Evolutionary conservation across 345 rosid species (phyloP).

Genomic region (Hibiscus trionum): DNA sequence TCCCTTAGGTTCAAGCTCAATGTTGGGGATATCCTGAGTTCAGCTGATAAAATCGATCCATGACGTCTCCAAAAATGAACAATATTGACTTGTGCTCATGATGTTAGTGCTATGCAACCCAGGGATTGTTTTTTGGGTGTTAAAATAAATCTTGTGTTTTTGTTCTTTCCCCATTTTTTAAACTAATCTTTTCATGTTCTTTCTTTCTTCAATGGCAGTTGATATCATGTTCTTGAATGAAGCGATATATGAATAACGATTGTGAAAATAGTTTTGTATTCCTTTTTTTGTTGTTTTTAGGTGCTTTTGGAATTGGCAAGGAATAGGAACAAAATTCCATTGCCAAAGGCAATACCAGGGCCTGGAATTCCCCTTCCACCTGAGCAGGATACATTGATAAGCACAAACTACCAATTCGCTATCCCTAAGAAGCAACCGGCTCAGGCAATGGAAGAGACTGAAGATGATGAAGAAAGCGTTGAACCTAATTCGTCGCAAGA

Average conservation of each 20-base stretch:
- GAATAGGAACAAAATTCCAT: slow-evolving; percentile 73
- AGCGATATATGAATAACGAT: not conserved
- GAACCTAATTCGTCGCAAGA: slow-evolving; percentile 52
- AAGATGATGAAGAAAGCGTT: slow-evolving; percentile 61
- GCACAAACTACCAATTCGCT: slow-evolving; percentile 72
- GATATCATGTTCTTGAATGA: not conserved
- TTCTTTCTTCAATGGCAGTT: not conserved
- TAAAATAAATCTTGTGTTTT: not conserved
- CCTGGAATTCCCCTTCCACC: slow-evolving; percentile 80
- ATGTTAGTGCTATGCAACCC: too few species aligned
- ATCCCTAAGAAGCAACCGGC: slow-evolving; percentile 50
- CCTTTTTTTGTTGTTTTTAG: slow-evolving; percentile 24
- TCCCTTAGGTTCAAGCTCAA: too few species aligned
- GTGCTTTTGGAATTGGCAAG: slow-evolving; percentile 69
- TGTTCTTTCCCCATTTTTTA: not conserved
- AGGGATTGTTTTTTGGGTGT: too few species aligned
- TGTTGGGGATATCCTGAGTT: too few species aligned
- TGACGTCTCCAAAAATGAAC: too few species aligned
- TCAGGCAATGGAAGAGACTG: slow-evolving; percentile 59
- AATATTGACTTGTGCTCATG: too few species aligned
- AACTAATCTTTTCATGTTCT: not conserved
- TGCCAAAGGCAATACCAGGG: slow-evolving; percentile 67
- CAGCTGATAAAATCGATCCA: too few species aligned
- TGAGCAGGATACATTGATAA: slow-evolving; percentile 70
- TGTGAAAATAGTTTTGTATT: not conserved